Evolutionary conservation across 139 green algal species (phyloP), one percentile per base, ranked within the genome.

Genomic region (Micromonas commoda): DNA sequence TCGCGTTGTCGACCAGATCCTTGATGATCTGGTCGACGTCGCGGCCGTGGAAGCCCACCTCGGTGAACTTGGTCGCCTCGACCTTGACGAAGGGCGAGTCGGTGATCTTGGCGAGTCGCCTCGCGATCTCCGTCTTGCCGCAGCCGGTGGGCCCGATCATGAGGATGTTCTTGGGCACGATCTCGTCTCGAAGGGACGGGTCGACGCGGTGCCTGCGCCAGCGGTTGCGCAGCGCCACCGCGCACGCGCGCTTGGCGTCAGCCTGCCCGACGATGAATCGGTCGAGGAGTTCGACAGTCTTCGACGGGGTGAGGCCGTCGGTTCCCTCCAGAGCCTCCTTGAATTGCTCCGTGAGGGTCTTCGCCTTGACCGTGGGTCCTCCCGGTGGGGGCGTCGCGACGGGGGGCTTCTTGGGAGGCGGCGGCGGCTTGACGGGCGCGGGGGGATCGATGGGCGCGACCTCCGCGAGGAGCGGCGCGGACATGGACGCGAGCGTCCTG

Each of bases 1-100:
- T 65, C 20, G 61, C 64, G 79, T 69, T 83, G 45, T 98, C 94
- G 65, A 97, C 88, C 78, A 97, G 82, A 80, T 97, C 93, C 0
- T 92, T 78, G 52, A 98, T 94, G 80, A 98, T 98, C 73, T 92
- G 85, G 81, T 98, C 94, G 33, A 98, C 94, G 79, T 98, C 94
- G 0, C 92, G 81, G 0, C 94, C 94, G 81, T 97, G 93, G 87
- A 96, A 98, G 0, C 94, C 94, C 20, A 98, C 91, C 84, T 98
- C 94, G 9, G 94, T 98, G 85, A 97, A 98, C 88, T 97, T 97
- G 28, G 94, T 97, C 23, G 94, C 94, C 81, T 98, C 94, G 13
- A 97, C 90, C 89, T 98, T 98, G 70, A 98, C 85, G 86, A 98
- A 98, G 0, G 94, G 94, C 32, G 94, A 91, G 77, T 96, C 89